Evolutionary conservation across 2,329 filamentous ascomycete genomes (phyloP).

Genomic region (Emydomyces testavorans): DNA sequence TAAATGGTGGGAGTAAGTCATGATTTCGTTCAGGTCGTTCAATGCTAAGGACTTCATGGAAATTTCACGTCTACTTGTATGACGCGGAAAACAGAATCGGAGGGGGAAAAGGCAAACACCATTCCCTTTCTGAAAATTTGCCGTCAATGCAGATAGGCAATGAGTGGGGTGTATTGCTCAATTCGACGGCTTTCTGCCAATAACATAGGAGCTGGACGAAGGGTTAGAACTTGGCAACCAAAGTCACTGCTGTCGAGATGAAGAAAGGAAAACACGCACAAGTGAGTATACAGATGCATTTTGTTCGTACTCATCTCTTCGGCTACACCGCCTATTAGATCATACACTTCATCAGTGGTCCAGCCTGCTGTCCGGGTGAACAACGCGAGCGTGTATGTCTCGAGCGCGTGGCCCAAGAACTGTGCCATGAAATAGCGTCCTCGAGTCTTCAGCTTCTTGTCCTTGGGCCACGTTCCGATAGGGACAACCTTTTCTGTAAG

Average conservation of each 20-base stretch:
- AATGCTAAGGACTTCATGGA: background rate
- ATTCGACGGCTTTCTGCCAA: background rate
- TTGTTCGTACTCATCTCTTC: constrained; percentile 22
- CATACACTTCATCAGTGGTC: constrained; percentile 18
- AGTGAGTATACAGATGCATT: constrained; percentile 23
- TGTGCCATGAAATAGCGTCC: constrained; percentile 21
- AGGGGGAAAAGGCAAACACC: no score
- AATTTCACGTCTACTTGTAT: background rate
- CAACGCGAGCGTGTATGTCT: constrained; percentile 22
- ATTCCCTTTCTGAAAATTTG: no score
- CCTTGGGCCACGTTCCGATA: constrained; percentile 17
- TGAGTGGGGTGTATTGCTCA: background rate
- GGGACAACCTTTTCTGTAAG: constrained; percentile 13
- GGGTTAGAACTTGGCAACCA: background rate
- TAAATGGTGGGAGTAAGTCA: background rate
- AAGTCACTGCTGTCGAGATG: no score
- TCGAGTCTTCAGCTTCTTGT: constrained; percentile 14
- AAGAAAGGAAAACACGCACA: constrained; percentile 16
- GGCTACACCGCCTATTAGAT: constrained; percentile 18
- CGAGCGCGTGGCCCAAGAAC: constrained; percentile 20
- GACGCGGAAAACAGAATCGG: no score
- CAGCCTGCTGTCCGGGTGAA: constrained; percentile 22
- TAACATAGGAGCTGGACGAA: background rate
- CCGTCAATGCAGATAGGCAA: no score
- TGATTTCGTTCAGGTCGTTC: background rate